Base-by-base conservation (phyloP, 805 yeast genomes). In the Pichia nakasei region DNA sequence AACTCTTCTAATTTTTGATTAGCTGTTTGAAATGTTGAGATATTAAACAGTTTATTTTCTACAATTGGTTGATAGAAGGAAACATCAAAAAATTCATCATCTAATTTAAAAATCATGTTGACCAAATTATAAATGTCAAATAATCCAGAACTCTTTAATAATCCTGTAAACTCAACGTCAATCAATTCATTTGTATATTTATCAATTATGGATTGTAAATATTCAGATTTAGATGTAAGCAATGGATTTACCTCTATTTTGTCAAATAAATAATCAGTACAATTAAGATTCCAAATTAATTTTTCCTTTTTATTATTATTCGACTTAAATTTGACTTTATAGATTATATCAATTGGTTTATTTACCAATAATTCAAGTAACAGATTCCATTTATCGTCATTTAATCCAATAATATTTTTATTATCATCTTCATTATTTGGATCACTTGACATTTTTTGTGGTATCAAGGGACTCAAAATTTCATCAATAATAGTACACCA, bases 31-130 rank as follows among this genome's bases (percentile, higher is more conserved):
- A 82, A 61, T 8, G 66, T 61, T 33, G 70, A 71, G 22, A 63
- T 52, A 22, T 67, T 67, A 60, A 78, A 78, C 12, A 77, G 54
- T 50, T 75, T 73, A 56, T 82, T 82, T 50, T 82, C 88, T 3
- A 63, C 61, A 17, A 82, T 70, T 1, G 89, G 82, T 45, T 76
- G 66, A 58, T 84, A 85, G 55, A 82, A 69, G 20, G 76, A 71
- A 26, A 75, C 76, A 42, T 82, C 80, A 48, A 75, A 75, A 43
- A 67, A 65, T 22, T 78, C 77, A 42, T 78, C 84, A 42, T 67
- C 70, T 18, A 81, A 60, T 13, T 84, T 82, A 59, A 76, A 79
- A n/a, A 84, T 80, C 82, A 83, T 78, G 53, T 80, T 80, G 46
- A 82, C 67, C 40, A 83, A 60, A 55, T 81, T 83, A 56, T 70